Conservation (phyloP, 371 early-diverging fungal species). For the Mortierella sp. region DNA sequence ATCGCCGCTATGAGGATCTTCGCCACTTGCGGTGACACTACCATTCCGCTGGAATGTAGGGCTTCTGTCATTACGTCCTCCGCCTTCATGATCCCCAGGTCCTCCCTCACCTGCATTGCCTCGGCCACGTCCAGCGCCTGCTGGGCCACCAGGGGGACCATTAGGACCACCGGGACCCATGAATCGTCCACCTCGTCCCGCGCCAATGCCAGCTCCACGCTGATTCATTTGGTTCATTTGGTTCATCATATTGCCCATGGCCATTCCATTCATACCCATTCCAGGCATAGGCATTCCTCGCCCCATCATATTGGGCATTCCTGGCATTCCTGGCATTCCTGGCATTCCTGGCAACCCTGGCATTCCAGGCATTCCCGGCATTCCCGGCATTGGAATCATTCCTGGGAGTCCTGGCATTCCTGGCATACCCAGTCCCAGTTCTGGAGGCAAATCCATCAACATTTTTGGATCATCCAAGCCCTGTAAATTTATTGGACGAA, state of each 20-base stretch:
- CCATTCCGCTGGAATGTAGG: slow-evolving; percentile 39
- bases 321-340: slow-evolving; percentile 44
- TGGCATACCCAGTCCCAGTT: slow-evolving; percentile 31
- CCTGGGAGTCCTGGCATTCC: slow-evolving; percentile 23
- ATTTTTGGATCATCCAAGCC: slow-evolving; percentile 44
- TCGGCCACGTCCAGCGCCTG: slow-evolving; percentile 33
- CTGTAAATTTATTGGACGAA: slow-evolving; percentile 9
- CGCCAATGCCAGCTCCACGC: slow-evolving; percentile 33
- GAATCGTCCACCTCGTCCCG: slow-evolving; percentile 38
- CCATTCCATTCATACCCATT: slow-evolving; percentile 54
- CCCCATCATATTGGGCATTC: slow-evolving; percentile 45
- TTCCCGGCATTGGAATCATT: slow-evolving; percentile 25
- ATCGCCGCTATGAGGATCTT: slow-evolving; percentile 11
- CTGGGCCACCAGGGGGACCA: slow-evolving; percentile 29
- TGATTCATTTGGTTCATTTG: slow-evolving; percentile 38
- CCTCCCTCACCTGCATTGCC: slow-evolving; percentile 16
- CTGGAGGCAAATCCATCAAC: slow-evolving; percentile 47
- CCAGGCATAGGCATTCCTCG: slow-evolving; percentile 49
- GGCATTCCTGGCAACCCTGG: slow-evolving; percentile 45
- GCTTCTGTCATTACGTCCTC: slow-evolving; percentile 34
- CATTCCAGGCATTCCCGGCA: slow-evolving; percentile 38
- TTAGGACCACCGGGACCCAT: slow-evolving; percentile 32
- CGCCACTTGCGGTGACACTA: slow-evolving; percentile 25
- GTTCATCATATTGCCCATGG: slow-evolving; percentile 54
- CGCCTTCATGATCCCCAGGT: slow-evolving; percentile 18